Conservation (phyloP, 139 green algal species). For the Chlorella sp. region DNA sequence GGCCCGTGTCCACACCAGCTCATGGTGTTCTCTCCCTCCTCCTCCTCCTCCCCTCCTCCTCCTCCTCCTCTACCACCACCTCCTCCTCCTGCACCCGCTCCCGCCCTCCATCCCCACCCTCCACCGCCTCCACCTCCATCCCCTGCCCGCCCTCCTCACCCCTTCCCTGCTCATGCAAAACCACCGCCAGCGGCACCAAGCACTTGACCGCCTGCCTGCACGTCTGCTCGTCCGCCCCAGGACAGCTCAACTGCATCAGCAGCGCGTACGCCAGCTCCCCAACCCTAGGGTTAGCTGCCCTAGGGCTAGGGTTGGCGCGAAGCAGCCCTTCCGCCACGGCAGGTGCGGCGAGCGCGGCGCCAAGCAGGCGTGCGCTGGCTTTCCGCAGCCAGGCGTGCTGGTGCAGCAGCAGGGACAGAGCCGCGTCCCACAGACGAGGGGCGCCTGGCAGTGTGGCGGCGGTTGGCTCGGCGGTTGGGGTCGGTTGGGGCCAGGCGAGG, state of each 20-base stretch:
- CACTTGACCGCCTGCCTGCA: slow-evolving; percentile 63
- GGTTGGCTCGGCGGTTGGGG: neutral
- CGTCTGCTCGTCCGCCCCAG: slow-evolving; percentile 62
- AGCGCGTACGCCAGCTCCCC: slow-evolving; percentile 42
- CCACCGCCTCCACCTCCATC: neutral
- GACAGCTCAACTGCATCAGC: slow-evolving; percentile 60
- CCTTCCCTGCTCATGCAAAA: neutral
- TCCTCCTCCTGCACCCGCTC: slow-evolving; percentile 15
- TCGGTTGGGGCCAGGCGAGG: slow-evolving; percentile 7
- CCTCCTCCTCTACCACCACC: slow-evolving; percentile 8
- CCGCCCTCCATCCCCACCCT: slow-evolving; percentile 9
- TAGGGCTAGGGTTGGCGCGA: no score
- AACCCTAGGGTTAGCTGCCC: neutral
- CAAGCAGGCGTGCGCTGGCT: slow-evolving; percentile 63
- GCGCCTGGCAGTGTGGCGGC: neutral
- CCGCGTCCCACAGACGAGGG: slow-evolving; percentile 19
- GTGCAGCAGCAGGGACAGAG: slow-evolving; percentile 42
- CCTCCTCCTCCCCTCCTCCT: slow-evolving; percentile 11
- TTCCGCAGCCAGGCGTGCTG: slow-evolving; percentile 83
- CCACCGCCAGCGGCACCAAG: slow-evolving; percentile 54
- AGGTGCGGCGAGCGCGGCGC: slow-evolving; percentile 37
- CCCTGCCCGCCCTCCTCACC: neutral
- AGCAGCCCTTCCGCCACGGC: slow-evolving; percentile 29
- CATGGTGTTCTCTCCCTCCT: slow-evolving; percentile 19
- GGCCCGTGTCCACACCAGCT: no score